Base-by-base conservation (phyloP, 2,329 filamentous ascomycete genomes). In the Nothophaeocryptopus gaeumannii region DNA sequence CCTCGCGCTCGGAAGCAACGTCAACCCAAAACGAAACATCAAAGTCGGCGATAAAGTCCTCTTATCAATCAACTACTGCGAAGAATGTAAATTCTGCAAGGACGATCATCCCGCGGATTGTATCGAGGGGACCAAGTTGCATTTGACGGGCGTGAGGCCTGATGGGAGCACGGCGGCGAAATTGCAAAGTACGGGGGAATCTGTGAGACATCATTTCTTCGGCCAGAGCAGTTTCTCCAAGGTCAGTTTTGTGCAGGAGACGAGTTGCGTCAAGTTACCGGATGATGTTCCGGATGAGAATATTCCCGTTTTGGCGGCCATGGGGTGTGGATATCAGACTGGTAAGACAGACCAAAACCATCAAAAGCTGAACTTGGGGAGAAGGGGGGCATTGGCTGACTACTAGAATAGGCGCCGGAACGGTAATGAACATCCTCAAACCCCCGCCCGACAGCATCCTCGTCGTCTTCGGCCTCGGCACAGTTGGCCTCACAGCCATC, bases 241-340 rank as follows among this genome's bases (percentile, higher is more conserved):
- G 39, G 36, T 20, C 9, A 55, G 45, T 38, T 56, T 51, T 33
- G 55, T 58, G 20, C 46, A 54, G 14, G 53, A 58, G 48, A 56
- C 45, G 8, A 53, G 34, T 32, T 42, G 56, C 31, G 55, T 56
- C 5, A 58, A 50, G 35, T 16, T 51, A 12, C 50, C 50, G 10
- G 43, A 50, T 12, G 45, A 31, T 5, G 45, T 55, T 12, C 15
- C 40, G 5, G 35, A 42, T 12, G 55, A 54, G 32, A 44, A 50
- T 11, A 36, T 53, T 11, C 48, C 50, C 13, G 47, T 53, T 36
- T 39, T 53, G 30, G 50, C 53, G 13, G 47, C 53, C 2, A 54
- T 58, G 55, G 55, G 55, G 3, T 58, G 55, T 52, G 55, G 55
- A 8, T 58, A 53, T 47, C 53, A 55, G 42, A 55, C 55, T 16